Conservation (phyloP, 495 filamentous ascomycete genomes). For the Melanomma pulvis-pyrius region DNA sequence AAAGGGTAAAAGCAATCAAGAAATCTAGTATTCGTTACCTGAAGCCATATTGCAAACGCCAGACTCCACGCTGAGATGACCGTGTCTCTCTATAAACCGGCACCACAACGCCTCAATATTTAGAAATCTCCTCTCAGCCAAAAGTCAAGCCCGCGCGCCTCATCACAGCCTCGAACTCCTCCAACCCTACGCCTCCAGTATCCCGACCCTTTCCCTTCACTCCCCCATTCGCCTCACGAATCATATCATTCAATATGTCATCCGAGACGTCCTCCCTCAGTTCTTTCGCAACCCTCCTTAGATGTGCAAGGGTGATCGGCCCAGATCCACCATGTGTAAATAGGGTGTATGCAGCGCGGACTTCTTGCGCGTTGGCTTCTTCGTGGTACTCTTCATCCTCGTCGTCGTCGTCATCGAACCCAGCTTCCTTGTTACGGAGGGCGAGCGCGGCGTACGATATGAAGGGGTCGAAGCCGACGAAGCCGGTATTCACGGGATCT, state of each 20-base stretch:
- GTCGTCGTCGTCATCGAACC: slow-evolving; percentile 53
- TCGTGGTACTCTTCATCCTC: slow-evolving; percentile 44
- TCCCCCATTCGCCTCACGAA: slow-evolving; percentile 83
- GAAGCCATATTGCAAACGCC: background rate
- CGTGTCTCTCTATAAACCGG: background rate
- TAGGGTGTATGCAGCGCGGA: slow-evolving; percentile 75
- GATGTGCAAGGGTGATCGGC: slow-evolving; percentile 72
- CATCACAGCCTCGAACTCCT: slow-evolving; percentile 87
- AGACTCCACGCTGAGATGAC: slow-evolving; percentile 6
- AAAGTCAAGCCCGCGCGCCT: slow-evolving; percentile 56
- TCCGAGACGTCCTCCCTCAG: slow-evolving; percentile 82
- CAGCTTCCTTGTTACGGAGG: slow-evolving; percentile 54
- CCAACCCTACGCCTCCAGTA: slow-evolving; percentile 68
- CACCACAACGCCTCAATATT: background rate
- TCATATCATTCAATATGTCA: slow-evolving; percentile 84
- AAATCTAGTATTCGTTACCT: background rate
- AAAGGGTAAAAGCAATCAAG: background rate
- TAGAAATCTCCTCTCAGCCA: background rate
- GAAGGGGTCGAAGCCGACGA: slow-evolving; percentile 74
- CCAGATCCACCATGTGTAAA: slow-evolving; percentile 64
- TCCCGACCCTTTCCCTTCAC: slow-evolving; percentile 65
- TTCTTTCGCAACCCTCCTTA: slow-evolving; percentile 77
- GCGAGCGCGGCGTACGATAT: slow-evolving; percentile 84
- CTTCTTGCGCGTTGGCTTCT: slow-evolving; percentile 55
- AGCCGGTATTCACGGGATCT: slow-evolving; percentile 77